Evolutionary conservation across 257 asterid species (phyloP).

Genomic region (Catharanthus roseus): DNA sequence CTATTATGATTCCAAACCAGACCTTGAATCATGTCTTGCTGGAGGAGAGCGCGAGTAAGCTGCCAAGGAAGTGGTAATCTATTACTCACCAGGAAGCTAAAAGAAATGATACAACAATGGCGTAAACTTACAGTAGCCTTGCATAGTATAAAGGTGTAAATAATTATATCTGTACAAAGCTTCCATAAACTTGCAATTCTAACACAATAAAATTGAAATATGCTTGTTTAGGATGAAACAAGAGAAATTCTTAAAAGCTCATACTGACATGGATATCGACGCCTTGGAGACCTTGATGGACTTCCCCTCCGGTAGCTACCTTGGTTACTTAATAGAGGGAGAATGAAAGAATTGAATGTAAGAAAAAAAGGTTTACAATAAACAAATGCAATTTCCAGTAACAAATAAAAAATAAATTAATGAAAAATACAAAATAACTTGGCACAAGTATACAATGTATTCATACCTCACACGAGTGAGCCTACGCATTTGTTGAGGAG

Average conservation of each 20-base stretch:
- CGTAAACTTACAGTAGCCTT: not conserved
- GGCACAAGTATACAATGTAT: constrained; percentile 6
- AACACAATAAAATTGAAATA: not conserved
- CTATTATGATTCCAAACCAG: constrained; percentile 23
- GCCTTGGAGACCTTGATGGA: constrained; percentile 68
- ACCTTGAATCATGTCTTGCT: constrained; percentile 60
- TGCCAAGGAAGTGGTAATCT: constrained; percentile 37
- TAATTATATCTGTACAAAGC: not conserved
- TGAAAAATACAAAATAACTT: not conserved
- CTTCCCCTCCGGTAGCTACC: constrained; percentile 69
- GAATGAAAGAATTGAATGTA: constrained; percentile 27
- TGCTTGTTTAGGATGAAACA: constrained; percentile 12
- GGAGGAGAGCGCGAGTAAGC: constrained; percentile 77
- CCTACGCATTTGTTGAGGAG: constrained; percentile 91
- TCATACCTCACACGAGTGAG: constrained; percentile 45
- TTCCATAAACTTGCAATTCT: not conserved
- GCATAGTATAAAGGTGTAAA: not conserved
- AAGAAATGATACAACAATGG: not conserved
- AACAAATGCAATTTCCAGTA: not conserved
- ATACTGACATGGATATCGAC: constrained; percentile 62
- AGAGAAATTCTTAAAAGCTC: constrained; percentile 10
- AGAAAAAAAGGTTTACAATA: constrained; percentile 3
- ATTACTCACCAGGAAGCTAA: constrained; percentile 6
- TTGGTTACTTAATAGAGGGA: constrained; percentile 28
- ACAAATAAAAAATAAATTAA: not conserved